Base-by-base conservation (phyloP, 768 basidiomycete genomes). In the Stropharia rugosoannulata region DNA sequence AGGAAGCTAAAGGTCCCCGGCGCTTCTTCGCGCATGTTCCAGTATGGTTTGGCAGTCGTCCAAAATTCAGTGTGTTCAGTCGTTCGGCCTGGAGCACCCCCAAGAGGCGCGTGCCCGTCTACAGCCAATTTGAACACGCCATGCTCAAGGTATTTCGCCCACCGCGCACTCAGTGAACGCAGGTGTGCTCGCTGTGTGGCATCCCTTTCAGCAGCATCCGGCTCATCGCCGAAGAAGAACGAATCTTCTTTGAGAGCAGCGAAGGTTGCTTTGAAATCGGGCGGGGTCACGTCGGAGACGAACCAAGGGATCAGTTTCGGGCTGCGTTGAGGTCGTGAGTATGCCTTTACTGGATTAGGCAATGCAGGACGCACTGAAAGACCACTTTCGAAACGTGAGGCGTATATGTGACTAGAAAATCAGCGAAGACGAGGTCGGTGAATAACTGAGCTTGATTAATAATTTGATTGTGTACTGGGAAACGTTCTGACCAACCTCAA, bases 271-370 rank as follows among this genome's bases (percentile, higher is more conserved):
- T 67, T 62, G 69, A 97, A 97, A 69, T 99, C 96, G 22, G 79
- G 73, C 1, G 96, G 95, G 4, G 91, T 90, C 25, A 95, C 94
- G 68, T 97, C 93, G 10, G 91, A 94, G 44, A 98, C 95, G 67
- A 98, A 99, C 95, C 96, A 99, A 0, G 95, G 95, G 49, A 98
- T 89, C 8, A 90, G 75, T 69, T 99, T 98, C 0, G 95, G 92
- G 73, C 95, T 96, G 57, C 11, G 45, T 15, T 12, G 29, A 37
- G 42, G 35, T 22, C 13, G 32, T 25, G 3, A 32, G 50, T 15
- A 40, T 45, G 55, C 2, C 10, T 35, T 27, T 51, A 16, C n/a
- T n/a, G n/a, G 60, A n/a, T 13, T 19, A 38, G 12, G 13, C 13
- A 22, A 56, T 51, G 8, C 11, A 54, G 37, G 13, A 79, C 84